These are phyloP conservation scores for Ascochyta clinopodiicola DNA, from an alignment of 2,329 filamentous ascomycete genomes.

Conservation along the genomic window DNA sequence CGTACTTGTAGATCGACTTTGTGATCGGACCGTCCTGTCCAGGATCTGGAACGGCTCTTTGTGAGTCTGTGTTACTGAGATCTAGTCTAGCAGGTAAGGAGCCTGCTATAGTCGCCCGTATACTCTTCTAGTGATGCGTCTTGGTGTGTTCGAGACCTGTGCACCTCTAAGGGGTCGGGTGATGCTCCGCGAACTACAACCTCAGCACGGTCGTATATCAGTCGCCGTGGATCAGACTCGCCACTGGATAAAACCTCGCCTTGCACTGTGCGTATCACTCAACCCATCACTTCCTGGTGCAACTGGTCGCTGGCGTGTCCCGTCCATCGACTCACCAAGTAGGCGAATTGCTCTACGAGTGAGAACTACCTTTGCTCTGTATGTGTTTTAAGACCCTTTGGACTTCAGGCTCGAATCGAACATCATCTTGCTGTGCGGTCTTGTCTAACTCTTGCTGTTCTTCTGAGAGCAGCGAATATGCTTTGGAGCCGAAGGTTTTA, in stretches of 20 bases:
- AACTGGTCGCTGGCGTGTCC: too few relatives aligned
- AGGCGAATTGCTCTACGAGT: too few relatives aligned
- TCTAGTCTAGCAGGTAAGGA: not conserved
- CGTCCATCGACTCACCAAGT: too few relatives aligned
- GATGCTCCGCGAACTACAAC: not conserved
- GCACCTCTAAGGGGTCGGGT: not conserved
- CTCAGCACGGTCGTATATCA: not conserved
- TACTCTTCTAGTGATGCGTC: not conserved
- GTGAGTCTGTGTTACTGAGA: not conserved
- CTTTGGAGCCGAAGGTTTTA: not conserved
- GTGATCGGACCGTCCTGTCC: not conserved
- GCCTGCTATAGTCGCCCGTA: not conserved
- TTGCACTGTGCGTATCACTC: not conserved
- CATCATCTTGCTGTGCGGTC: not conserved
- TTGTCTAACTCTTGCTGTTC: not conserved
- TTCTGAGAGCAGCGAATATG: not conserved
- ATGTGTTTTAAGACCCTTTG: too few relatives aligned
- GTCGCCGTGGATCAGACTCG: not conserved
- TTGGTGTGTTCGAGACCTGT: not conserved
- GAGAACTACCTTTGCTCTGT: too few relatives aligned
- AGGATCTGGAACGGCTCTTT: not conserved
- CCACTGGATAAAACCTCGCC: not conserved
- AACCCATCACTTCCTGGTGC: not conserved
- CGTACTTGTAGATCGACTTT: not conserved
- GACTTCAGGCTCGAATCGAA: too few relatives aligned